These are phyloP conservation scores for Pseudopyricularia cyperi DNA, from an alignment of 2,329 filamentous ascomycete species.

Conservation along the genomic window DNA sequence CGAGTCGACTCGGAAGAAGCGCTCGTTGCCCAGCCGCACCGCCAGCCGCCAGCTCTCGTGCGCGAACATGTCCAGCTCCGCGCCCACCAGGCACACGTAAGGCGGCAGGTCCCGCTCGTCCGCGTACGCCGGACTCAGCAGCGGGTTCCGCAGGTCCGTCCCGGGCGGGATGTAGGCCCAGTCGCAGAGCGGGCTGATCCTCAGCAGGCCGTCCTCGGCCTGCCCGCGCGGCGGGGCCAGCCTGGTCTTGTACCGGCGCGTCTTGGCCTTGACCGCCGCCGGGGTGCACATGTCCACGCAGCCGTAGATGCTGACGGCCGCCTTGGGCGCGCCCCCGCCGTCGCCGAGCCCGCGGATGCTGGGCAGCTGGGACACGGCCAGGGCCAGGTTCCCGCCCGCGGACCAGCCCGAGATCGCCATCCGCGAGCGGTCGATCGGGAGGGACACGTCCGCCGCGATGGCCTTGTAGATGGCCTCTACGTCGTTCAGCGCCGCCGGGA, in stretches of 20 bases:
- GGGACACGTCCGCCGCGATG: conserved; percentile 25
- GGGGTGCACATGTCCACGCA: conserved; percentile 24
- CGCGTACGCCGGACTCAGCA: conserved; percentile 25
- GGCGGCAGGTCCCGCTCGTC: conserved; percentile 21
- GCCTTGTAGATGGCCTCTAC: conserved; percentile 27
- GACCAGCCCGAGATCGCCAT: conserved; percentile 34
- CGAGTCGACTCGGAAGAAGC: too few species aligned
- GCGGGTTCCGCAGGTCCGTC: conserved; percentile 19
- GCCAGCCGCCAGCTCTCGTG: conserved; percentile 26
- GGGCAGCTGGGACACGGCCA: conserved; percentile 25
- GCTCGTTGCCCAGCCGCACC: conserved; percentile 18
- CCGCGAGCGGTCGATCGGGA: conserved; percentile 28
- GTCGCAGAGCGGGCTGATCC: conserved; percentile 18
- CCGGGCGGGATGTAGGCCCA: conserved; percentile 27
- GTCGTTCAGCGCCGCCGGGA: conserved; percentile 30
- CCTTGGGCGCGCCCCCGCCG: conserved; percentile 10
- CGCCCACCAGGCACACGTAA: conserved; percentile 27
- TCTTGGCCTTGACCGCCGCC: conserved; percentile 14
- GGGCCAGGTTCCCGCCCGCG: conserved; percentile 34
- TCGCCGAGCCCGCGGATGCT: conserved; percentile 13
- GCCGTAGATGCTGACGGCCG: conserved; percentile 29
- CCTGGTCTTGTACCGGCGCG: conserved; percentile 21
- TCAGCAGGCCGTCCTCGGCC: conserved; percentile 13
- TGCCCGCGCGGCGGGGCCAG: conserved; percentile 14
- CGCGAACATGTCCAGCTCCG: conserved; percentile 31